Evolutionary conservation across 1,284 basidiomycete genomes (phyloP), one percentile per base, ranked within the genome.

Genomic region (Rhodotorula sp.): DNA sequence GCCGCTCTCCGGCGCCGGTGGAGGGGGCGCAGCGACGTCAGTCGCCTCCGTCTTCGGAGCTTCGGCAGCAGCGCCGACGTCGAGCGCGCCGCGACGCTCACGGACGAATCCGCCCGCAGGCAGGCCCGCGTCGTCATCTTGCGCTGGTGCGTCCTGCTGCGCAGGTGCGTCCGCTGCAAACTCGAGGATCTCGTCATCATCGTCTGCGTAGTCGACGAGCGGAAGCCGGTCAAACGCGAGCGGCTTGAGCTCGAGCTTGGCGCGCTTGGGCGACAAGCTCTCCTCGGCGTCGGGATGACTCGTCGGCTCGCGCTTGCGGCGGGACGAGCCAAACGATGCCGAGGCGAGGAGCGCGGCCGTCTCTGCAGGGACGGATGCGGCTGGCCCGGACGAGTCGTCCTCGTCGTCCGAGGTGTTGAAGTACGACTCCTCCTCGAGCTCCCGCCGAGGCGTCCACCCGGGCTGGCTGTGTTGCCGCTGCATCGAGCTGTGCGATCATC

Each of bases 341-440:
- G 39, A 36, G 39, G 34, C 54, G 54, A 36, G 57, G 44, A 61
- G 34, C 9, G 48, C 50, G 34, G 25, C 15, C 12, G 32, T 32
- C n/a, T 41, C 48, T n/a, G 63, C 57, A 55, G 59, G 27, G 39
- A 58, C 59, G 25, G 46, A 39, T 29, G 62, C 48, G 29, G 59
- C 41, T 21, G 66, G 56, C 25, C 62, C 62, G 6, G 61, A 39
- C 54, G 69, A n/a, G 39, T 48, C 86, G 55, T 89, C 87, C 48
- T 91, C 91, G 66, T 88, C 87, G 70, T 91, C 90, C 41, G 90
- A 89, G 27, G 83, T 86, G 77, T 94, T 92, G 85, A 97, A 97
- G 84, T 96, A 98, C 65, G 82, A 82, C 79, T 91, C 88, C 77
- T 94, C 83, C 29, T 91, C 77, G 89, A 89, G 9, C 84, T 85